phyloP scores from a whole-genome alignment of 768 basidiomycete genomes.

The Suillus subaureus region DNA sequence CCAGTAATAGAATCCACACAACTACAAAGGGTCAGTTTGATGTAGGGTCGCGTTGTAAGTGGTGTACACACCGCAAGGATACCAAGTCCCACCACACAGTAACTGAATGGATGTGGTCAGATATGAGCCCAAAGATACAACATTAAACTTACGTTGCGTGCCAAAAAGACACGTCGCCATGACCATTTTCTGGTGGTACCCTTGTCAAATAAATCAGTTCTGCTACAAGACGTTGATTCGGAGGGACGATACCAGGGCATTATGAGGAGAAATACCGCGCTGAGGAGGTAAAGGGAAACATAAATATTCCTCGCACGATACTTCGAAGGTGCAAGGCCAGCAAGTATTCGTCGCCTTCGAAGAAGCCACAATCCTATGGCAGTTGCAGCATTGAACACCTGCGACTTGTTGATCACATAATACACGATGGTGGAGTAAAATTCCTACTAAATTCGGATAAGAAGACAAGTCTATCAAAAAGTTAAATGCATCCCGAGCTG shows the following conservation, averaged over 20 bases:
- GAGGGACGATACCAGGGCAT: conserved; percentile 33
- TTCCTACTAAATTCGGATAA: conserved; percentile 39
- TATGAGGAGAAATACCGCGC: conserved; percentile 32
- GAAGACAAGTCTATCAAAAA: conserved; percentile 44
- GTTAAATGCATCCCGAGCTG: conserved; percentile 46
- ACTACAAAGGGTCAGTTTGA: conserved; percentile 12
- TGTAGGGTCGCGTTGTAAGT: no score
- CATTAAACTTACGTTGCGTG: conserved; percentile 24
- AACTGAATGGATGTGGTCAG: conserved; percentile 14
- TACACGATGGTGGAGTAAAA: conserved; percentile 10
- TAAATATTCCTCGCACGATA: conserved; percentile 25
- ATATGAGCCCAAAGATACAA: background rate
- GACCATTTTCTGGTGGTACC: conserved; percentile 29
- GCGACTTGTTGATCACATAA: background rate
- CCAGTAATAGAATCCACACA: conserved; percentile 29
- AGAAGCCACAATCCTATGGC: conserved; percentile 35
- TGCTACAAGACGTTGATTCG: background rate
- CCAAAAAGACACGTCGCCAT: conserved; percentile 35
- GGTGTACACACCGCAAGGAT: conserved; percentile 25
- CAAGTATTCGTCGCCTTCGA: conserved; percentile 25
- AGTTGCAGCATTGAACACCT: conserved; percentile 31
- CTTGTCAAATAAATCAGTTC: conserved; percentile 14
- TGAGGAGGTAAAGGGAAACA: conserved; percentile 22
- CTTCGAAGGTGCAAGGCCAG: conserved; percentile 22
- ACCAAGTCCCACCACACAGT: conserved; percentile 31